Percentiles rank a stretch among this genome's conserved stretches.
These are phyloP conservation scores for Rhizopogon sp. DNA, from an alignment of 768 basidiomycete species.

Conservation along the genomic window DNA sequence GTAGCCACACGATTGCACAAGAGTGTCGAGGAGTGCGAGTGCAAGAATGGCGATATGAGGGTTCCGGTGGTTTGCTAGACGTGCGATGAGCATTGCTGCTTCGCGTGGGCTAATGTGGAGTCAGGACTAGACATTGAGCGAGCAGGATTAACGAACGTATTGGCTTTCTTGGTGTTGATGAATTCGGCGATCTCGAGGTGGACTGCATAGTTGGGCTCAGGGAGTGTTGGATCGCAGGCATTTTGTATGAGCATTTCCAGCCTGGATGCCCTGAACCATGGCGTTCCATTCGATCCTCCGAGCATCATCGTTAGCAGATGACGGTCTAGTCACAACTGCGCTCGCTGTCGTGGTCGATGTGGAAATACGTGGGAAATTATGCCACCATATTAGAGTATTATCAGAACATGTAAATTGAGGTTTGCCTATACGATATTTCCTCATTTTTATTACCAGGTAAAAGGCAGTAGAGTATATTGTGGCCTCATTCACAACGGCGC, in stretches of 20 bases:
- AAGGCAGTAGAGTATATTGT: slow-evolving; percentile 80
- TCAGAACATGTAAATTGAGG: too few species aligned
- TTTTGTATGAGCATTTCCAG: slow-evolving; percentile 72
- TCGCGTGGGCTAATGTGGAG: slow-evolving; percentile 69
- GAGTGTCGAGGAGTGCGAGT: slow-evolving; percentile 81
- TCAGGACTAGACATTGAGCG: not conserved
- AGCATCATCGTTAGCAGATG: slow-evolving; percentile 33
- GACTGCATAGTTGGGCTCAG: slow-evolving; percentile 86
- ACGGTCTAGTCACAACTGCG: not conserved
- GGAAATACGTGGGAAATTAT: not conserved
- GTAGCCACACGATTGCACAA: slow-evolving; percentile 95
- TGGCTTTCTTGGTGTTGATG: slow-evolving; percentile 93
- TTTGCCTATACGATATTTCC: too few species aligned
- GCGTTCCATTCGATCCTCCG: slow-evolving; percentile 41
- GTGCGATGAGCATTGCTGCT: slow-evolving; percentile 79
- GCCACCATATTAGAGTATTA: too few species aligned
- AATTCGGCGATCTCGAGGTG: slow-evolving; percentile 93
- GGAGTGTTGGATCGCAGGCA: slow-evolving; percentile 81
- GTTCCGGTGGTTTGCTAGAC: slow-evolving; percentile 87
- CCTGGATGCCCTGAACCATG: slow-evolving; percentile 53
- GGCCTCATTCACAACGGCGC: slow-evolving; percentile 46
- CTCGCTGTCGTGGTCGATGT: not conserved
- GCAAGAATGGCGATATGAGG: slow-evolving; percentile 87
- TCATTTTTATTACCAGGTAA: too few species aligned
- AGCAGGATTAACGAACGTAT: slow-evolving; percentile 59